Conservation (phyloP, 2,329 filamentous ascomycete genomes). For the Aspergillus sp. region DNA sequence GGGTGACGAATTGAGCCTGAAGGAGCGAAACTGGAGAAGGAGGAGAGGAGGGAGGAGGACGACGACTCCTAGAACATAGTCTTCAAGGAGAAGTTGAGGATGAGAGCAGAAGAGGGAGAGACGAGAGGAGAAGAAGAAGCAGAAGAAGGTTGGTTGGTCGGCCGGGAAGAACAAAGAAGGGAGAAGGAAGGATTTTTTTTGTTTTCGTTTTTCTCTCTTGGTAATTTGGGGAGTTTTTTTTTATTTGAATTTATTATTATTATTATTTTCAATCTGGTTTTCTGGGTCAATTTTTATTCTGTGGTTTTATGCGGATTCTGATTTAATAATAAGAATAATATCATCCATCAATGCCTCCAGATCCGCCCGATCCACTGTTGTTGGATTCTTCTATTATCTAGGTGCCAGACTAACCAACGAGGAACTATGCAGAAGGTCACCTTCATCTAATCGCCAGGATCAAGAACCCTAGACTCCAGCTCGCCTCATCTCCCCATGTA, state of each 20-base stretch:
- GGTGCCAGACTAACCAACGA: too few relatives aligned
- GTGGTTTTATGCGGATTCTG: conserved; percentile 11
- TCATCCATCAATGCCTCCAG: conserved; percentile 3
- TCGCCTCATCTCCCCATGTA: too few relatives aligned
- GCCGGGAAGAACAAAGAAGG: not conserved
- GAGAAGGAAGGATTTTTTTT: conserved; percentile 16
- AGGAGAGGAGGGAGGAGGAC: not conserved
- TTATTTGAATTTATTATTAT: too few relatives aligned
- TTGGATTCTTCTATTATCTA: not conserved
- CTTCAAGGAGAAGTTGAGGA: conserved; percentile 1
- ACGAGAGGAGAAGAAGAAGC: conserved; percentile 5
- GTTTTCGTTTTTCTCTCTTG: conserved; percentile 40
- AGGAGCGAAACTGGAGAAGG: not conserved
- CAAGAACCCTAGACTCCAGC: too few relatives aligned
- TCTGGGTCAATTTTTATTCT: not conserved
- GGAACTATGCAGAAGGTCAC: too few relatives aligned
- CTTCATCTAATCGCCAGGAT: too few relatives aligned
- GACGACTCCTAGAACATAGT: not conserved
- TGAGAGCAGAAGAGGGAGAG: conserved; percentile 8
- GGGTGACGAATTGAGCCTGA: not conserved
- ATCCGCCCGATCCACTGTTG: conserved; percentile 31
- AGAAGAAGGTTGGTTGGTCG: conserved; percentile 4
- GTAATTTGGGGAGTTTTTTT: too few relatives aligned
- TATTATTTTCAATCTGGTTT: conserved; percentile 16
- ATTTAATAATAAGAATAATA: conserved; percentile 9